Evolutionary conservation across 768 basidiomycete species (phyloP).

Genomic region (Neoboletus subvelutipes): DNA sequence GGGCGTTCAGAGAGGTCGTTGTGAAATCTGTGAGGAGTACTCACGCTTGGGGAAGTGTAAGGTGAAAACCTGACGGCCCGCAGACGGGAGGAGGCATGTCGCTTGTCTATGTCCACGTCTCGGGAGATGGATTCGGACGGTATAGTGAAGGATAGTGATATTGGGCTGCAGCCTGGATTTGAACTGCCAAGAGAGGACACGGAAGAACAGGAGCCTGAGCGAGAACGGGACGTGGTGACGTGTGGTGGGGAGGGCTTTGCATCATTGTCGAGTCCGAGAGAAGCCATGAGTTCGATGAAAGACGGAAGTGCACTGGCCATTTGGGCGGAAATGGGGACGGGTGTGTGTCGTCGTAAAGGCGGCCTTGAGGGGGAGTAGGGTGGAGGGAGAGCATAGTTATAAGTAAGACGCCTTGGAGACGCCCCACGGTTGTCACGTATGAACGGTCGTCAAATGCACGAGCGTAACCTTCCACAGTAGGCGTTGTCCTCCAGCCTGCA

Average conservation of each 20-base stretch:
- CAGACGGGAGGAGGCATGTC: slow-evolving; percentile 26
- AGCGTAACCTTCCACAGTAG: slow-evolving; percentile 24
- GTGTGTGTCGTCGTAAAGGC: slow-evolving; percentile 17
- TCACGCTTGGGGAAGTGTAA: slow-evolving; percentile 29
- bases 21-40: not conserved
- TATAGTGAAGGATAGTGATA: slow-evolving; percentile 39
- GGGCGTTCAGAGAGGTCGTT: not conserved
- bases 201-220: slow-evolving; percentile 47
- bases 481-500: slow-evolving; percentile 24
- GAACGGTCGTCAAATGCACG: slow-evolving; percentile 33
- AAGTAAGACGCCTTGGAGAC: slow-evolving; percentile 35
- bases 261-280: slow-evolving; percentile 67
- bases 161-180: slow-evolving; percentile 30
- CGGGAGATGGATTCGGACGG: slow-evolving; percentile 25
- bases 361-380: slow-evolving; percentile 17
- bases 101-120: slow-evolving; percentile 33
- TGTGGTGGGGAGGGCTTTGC: slow-evolving; percentile 33
- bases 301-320: slow-evolving; percentile 76
- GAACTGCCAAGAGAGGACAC: slow-evolving; percentile 43
- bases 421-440: slow-evolving; percentile 39
- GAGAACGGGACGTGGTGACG: slow-evolving; percentile 27
- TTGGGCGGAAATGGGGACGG: slow-evolving; percentile 33
- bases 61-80: slow-evolving; percentile 32
- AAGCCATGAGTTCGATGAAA: slow-evolving; percentile 84
- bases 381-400: slow-evolving; percentile 26